Evolutionary conservation across 2,329 filamentous ascomycete species (phyloP).

Genomic region (Didymella exigua): DNA sequence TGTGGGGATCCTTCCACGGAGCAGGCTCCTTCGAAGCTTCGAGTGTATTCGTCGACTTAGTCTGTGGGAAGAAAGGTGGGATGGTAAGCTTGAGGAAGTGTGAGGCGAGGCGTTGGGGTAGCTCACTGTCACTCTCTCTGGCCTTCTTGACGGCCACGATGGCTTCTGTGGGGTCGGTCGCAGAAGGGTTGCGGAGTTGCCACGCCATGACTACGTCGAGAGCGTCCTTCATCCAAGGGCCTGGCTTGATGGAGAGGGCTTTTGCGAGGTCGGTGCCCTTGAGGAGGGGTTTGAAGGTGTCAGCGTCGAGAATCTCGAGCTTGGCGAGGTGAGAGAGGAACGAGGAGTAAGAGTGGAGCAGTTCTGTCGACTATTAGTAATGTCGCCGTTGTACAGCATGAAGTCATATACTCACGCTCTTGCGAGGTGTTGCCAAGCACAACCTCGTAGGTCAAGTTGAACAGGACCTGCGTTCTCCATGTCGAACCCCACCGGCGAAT

Average conservation of each 20-base stretch:
- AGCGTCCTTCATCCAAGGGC: constrained; percentile 82
- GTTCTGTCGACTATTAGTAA: constrained; percentile 43
- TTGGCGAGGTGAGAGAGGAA: constrained; percentile 60
- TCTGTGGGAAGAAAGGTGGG: constrained; percentile 66
- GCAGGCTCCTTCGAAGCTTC: constrained; percentile 61
- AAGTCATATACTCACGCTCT: constrained; percentile 48
- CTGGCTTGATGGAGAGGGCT: constrained; percentile 69
- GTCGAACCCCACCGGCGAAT: constrained; percentile 73
- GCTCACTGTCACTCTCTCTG: constrained; percentile 55
- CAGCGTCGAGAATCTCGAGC: constrained; percentile 58
- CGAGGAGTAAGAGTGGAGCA: constrained; percentile 57
- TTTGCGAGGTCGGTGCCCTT: constrained; percentile 77
- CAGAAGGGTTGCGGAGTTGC: constrained; percentile 81
- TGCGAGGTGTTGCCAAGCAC: constrained; percentile 46
- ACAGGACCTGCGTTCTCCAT: constrained; percentile 75
- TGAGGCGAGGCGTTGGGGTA: constrained; percentile 55
- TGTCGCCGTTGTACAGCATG: background rate
- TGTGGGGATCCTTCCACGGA: constrained; percentile 63
- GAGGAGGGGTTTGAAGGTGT: constrained; percentile 59
- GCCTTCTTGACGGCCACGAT: constrained; percentile 53
- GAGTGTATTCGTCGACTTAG: constrained; percentile 53
- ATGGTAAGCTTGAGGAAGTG: constrained; percentile 67
- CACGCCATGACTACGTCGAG: constrained; percentile 82
- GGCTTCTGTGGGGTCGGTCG: constrained; percentile 60
- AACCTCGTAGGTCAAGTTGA: constrained; percentile 69